phyloP scores from a whole-genome alignment of 2,329 filamentous ascomycete genomes.

The Fusarium circinatum region DNA sequence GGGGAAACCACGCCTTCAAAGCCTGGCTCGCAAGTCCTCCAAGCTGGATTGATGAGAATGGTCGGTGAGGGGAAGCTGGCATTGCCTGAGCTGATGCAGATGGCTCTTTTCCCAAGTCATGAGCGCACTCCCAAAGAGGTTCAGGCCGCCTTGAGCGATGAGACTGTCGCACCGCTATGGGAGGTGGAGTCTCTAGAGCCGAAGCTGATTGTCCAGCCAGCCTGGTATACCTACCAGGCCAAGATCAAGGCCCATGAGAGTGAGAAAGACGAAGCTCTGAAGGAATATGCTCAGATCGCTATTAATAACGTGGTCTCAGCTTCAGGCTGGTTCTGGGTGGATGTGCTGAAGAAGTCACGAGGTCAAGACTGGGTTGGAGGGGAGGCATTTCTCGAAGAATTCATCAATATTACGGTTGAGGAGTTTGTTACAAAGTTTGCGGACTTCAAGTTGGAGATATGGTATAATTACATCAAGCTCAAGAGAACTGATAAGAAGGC shows the following conservation, averaged over 20 bases:
- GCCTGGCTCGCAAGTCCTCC: not conserved
- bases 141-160: not conserved
- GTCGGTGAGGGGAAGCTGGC: not conserved
- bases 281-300: not conserved
- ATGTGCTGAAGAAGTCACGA: slow-evolving; percentile 1
- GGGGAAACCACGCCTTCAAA: not conserved
- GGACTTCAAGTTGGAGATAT: slow-evolving; percentile 1
- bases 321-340: slow-evolving; percentile 6
- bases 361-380: not conserved
- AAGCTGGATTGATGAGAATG: slow-evolving; percentile 8
- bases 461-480: not conserved
- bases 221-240: not conserved
- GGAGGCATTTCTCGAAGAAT: not conserved
- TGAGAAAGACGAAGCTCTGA: not conserved
- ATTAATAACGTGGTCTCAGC: not conserved
- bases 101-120: slow-evolving; percentile 1
- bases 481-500: not conserved
- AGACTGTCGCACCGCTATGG: not conserved
- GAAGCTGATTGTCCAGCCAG: slow-evolving; percentile 6
- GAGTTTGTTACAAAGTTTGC: not conserved
- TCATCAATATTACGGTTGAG: not conserved
- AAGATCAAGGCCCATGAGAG: accelerated
- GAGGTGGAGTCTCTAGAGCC: not conserved
- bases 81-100: not conserved
- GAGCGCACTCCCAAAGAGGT: not conserved